Percentiles rank a stretch among this genome's conserved stretches.
Evolutionary conservation across 306 rosid genomes (phyloP).

Genomic region (Mimosa bimucronata): DNA sequence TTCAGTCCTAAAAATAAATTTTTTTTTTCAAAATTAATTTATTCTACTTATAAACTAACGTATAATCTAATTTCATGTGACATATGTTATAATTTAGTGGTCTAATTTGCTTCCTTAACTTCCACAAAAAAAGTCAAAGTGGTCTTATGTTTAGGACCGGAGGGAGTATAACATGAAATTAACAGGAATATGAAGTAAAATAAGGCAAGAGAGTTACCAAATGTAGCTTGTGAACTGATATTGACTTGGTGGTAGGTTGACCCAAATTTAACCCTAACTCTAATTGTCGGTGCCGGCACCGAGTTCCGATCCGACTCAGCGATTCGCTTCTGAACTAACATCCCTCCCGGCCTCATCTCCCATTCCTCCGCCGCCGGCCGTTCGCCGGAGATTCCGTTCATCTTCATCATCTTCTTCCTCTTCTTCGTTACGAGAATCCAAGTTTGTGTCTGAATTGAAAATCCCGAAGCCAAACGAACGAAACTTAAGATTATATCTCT

Average conservation of each 20-base stretch:
- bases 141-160: no score
- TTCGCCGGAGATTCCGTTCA: constrained; percentile 60
- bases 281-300: constrained; percentile 63
- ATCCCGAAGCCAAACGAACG: neutral
- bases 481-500: neutral
- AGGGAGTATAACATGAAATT: constrained; percentile 31
- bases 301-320: constrained; percentile 67
- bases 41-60: no score
- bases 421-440: neutral
- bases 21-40: no score
- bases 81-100: no score
- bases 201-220: constrained; percentile 52
- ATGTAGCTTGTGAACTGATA: constrained; percentile 81
- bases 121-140: no score
- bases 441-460: neutral
- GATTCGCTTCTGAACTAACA: constrained; percentile 86
- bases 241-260: constrained; percentile 81
- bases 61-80: no score
- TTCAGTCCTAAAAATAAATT: no score
- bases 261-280: constrained; percentile 81
- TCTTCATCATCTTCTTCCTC: constrained; percentile 84
- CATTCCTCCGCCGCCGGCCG: constrained; percentile 57
- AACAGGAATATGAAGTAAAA: neutral
- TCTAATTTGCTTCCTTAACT: no score
- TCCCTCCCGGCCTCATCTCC: constrained; percentile 98